phyloP scores from a whole-genome alignment of 768 basidiomycete species.

The Boletus pseudopeckii region DNA sequence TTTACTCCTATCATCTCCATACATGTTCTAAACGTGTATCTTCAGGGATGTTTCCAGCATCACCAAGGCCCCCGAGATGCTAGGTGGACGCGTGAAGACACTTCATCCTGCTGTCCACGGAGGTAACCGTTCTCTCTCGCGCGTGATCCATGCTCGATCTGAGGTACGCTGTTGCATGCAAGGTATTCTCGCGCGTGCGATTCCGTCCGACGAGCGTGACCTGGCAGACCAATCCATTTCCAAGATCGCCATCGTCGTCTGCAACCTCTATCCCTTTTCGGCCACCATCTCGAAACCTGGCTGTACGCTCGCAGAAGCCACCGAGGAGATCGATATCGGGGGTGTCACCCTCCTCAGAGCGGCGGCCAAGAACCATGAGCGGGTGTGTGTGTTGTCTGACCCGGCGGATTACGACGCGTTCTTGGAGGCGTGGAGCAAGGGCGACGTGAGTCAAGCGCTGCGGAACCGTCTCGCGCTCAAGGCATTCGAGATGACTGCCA shows the following conservation, averaged over 20 bases:
- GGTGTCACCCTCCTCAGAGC: conserved; percentile 97
- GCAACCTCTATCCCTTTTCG: conserved; percentile 98
- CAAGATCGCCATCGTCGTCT: conserved; percentile 94
- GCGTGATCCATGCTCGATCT: background rate
- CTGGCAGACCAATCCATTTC: conserved; percentile 80
- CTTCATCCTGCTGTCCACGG: conserved; percentile 98
- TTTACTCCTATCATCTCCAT: conserved; percentile 1
- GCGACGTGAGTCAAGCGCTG: conserved; percentile 67
- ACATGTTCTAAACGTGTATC: conserved; percentile 3
- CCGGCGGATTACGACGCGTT: conserved; percentile 85
- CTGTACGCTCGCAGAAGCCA: conserved; percentile 87
- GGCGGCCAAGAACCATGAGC: conserved; percentile 96
- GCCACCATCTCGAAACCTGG: conserved; percentile 84
- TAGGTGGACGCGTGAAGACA: conserved; percentile 97
- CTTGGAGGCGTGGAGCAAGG: conserved; percentile 71
- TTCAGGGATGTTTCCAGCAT: conserved; percentile 93
- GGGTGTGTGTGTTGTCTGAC: conserved; percentile 86
- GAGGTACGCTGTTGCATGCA: background rate
- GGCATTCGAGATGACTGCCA: conserved; percentile 95
- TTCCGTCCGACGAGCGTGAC: conserved; percentile 86
- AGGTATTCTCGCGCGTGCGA: conserved; percentile 94
- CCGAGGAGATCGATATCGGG: conserved; percentile 98
- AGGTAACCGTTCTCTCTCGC: conserved; percentile 45
- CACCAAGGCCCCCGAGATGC: conserved; percentile 98
- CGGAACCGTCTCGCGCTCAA: conserved; percentile 85